Conservation (phyloP, 2,329 filamentous ascomycete species). For the Alternaria brassicicola region DNA sequence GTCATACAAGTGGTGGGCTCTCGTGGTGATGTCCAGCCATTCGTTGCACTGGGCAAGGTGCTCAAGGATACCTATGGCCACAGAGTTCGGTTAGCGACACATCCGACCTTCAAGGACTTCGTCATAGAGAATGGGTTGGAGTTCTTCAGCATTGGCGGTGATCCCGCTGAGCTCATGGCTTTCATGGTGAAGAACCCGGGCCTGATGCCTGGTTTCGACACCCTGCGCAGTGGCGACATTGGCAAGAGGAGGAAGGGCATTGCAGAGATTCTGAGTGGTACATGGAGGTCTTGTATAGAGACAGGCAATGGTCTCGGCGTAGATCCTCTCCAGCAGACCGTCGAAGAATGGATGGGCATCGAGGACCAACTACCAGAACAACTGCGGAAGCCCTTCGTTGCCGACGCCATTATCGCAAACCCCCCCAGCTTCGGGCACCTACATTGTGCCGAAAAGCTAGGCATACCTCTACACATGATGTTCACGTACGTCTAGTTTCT, state of each 20-base stretch:
- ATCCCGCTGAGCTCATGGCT: constrained; percentile 62
- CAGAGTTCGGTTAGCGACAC: constrained; percentile 56
- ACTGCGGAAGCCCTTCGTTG: constrained; percentile 70
- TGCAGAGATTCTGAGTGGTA: constrained; percentile 79
- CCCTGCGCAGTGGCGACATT: constrained; percentile 77
- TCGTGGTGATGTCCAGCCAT: constrained; percentile 58
- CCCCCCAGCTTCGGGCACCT: constrained; percentile 79
- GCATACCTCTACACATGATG: constrained; percentile 81
- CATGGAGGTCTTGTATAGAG: constrained; percentile 86
- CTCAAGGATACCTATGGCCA: constrained; percentile 57
- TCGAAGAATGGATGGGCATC: constrained; percentile 57
- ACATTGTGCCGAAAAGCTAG: constrained; percentile 76
- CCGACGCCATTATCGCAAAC: constrained; percentile 80
- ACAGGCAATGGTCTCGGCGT: constrained; percentile 68
- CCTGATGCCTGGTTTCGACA: constrained; percentile 81
- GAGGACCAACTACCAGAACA: constrained; percentile 47
- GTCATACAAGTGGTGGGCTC: constrained; percentile 58
- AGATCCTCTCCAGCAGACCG: constrained; percentile 58
- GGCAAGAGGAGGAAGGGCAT: constrained; percentile 76
- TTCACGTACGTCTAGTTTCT: constrained; percentile 69
- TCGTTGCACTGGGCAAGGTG: constrained; percentile 57
- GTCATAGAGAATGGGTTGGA: constrained; percentile 58
- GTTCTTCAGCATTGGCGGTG: constrained; percentile 59
- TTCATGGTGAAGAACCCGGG: constrained; percentile 93
- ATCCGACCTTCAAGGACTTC: constrained; percentile 57